Evolutionary conservation across 1,284 basidiomycete species (phyloP).

Genomic region (Bjerkandera adusta): DNA sequence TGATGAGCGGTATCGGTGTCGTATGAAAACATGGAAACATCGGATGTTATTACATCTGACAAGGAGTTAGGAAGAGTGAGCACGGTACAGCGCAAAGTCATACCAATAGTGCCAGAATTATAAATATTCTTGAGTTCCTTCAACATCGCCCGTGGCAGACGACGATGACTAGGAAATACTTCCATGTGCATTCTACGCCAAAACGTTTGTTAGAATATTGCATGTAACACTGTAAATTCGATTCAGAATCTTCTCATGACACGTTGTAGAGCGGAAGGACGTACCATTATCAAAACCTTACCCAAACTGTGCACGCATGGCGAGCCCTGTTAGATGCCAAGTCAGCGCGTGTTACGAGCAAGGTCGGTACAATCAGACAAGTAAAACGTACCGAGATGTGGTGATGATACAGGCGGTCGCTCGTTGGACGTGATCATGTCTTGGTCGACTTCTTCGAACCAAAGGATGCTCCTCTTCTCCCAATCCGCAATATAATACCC

Average conservation of each 20-base stretch:
- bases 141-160: neutral
- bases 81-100: neutral
- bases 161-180: constrained; percentile 5
- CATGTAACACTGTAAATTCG: too few species aligned
- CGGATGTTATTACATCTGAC: constrained; percentile 7
- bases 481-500: constrained; percentile 11
- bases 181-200: constrained; percentile 7
- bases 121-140: constrained; percentile 4
- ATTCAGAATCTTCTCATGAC: neutral
- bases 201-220: neutral
- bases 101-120: constrained; percentile 5
- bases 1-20: constrained; percentile 4
- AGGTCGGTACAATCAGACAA: neutral
- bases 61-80: neutral
- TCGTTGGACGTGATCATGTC: neutral
- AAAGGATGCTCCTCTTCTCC: constrained; percentile 11
- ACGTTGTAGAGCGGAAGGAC: neutral
- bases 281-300: neutral
- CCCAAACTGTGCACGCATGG: constrained; percentile 8
- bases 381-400: constrained; percentile 8
- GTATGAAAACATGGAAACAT: constrained; percentile 5
- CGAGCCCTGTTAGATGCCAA: constrained; percentile 6
- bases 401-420: neutral
- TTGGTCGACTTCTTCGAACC: constrained; percentile 8
- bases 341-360: neutral